These are phyloP conservation scores for Candida sanyaensis DNA, from an alignment of 1,139 yeast species.

Conservation along the genomic window DNA sequence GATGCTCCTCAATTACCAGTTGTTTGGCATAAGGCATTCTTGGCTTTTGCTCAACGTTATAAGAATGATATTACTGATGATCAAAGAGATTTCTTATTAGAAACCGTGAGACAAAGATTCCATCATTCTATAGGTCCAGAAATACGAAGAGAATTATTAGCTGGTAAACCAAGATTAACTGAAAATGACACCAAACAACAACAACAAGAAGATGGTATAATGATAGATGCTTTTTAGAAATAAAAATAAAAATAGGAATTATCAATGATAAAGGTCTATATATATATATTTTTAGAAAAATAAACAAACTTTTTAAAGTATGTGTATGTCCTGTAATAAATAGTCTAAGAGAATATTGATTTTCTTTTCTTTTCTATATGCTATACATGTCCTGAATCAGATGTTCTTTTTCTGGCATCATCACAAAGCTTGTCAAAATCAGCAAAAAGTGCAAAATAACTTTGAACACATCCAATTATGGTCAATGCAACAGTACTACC, in stretches of 20 bases:
- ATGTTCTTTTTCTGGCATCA: constrained; percentile 43
- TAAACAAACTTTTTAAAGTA: no score
- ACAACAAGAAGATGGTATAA: constrained; percentile 31
- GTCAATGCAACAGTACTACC: constrained; percentile 54
- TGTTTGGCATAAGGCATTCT: constrained; percentile 95
- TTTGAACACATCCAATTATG: constrained; percentile 54
- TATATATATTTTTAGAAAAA: no score
- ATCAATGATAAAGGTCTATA: not conserved
- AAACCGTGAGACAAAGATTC: constrained; percentile 85
- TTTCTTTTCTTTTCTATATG: not conserved
- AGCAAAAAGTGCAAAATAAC: constrained; percentile 42
- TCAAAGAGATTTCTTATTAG: constrained; percentile 90
- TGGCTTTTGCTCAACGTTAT: constrained; percentile 92
- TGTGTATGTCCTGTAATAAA: not conserved
- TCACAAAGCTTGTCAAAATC: constrained; percentile 41
- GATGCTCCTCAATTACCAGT: constrained; percentile 79
- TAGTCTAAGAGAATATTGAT: no score
- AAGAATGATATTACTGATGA: constrained; percentile 97
- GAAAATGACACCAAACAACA: constrained; percentile 9
- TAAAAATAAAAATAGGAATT: not conserved
- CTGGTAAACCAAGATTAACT: constrained; percentile 61
- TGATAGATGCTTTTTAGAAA: constrained; percentile 42
- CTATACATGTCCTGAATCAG: constrained; percentile 14
- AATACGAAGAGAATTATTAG: constrained; percentile 87
- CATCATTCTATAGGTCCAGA: constrained; percentile 93